Evolutionary conservation across 192 early-diverging fungal species (phyloP).

Genomic region (Entomortierella chlamydospora): DNA sequence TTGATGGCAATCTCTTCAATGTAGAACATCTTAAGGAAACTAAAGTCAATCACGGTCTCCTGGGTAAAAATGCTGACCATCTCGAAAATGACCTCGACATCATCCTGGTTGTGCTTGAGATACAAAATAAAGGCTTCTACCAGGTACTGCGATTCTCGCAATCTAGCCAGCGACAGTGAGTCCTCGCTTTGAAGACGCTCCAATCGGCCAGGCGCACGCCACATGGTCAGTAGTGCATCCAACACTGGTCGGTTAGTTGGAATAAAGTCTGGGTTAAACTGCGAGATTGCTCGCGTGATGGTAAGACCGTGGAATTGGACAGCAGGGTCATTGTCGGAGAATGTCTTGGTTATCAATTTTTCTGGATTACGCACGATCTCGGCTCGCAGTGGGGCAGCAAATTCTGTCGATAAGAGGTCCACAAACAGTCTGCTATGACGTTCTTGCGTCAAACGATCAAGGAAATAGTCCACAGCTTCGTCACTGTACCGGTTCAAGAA

Average conservation of each 20-base stretch:
- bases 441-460: slow-evolving; percentile 71
- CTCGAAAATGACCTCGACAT: slow-evolving; percentile 80
- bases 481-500: slow-evolving; percentile 91
- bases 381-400: slow-evolving; percentile 68
- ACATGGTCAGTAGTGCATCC: slow-evolving; percentile 63
- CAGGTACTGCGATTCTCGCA: slow-evolving; percentile 69
- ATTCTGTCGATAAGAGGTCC: slow-evolving; percentile 64
- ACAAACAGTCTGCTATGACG: slow-evolving; percentile 76
- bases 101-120: slow-evolving; percentile 68
- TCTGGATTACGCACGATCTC: slow-evolving; percentile 72
- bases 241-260: slow-evolving; percentile 56
- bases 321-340: slow-evolving; percentile 40
- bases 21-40: slow-evolving; percentile 74
- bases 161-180: slow-evolving; percentile 51
- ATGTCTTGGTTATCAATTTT: slow-evolving; percentile 64
- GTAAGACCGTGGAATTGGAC: slow-evolving; percentile 69
- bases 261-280: slow-evolving; percentile 67
- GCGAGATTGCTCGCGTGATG: slow-evolving; percentile 67
- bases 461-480: slow-evolving; percentile 89
- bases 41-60: slow-evolving; percentile 73
- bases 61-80: slow-evolving; percentile 77
- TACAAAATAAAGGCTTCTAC: slow-evolving; percentile 81
- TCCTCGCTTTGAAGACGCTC: slow-evolving; percentile 61
- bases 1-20: slow-evolving; percentile 74
- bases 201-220: slow-evolving; percentile 58